Percentiles rank a stretch among this genome's conserved stretches.
phyloP scores from a whole-genome alignment of 2,329 filamentous ascomycete genomes.

The Aphanoascus verrucosus region DNA sequence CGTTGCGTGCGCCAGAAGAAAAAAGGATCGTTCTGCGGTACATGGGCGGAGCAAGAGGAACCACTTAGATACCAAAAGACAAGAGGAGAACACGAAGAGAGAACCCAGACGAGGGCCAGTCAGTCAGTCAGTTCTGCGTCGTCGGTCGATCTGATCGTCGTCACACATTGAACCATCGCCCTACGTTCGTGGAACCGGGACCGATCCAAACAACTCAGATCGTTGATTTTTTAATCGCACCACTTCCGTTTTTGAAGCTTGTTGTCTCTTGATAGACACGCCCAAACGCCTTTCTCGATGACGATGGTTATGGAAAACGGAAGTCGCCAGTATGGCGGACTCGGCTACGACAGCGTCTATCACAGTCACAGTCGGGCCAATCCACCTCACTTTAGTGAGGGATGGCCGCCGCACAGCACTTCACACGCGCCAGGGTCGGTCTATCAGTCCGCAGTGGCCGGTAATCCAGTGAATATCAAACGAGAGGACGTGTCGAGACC shows the following conservation, averaged over 20 bases:
- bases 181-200: background rate
- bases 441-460: conserved; percentile 48
- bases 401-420: conserved; percentile 58
- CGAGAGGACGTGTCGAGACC: conserved; percentile 44
- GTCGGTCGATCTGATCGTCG: conserved; percentile 11
- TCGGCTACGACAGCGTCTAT: conserved; percentile 74
- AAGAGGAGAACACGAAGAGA: background rate
- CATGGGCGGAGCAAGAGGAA: background rate
- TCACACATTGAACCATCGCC: conserved; percentile 6
- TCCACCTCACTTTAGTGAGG: conserved; percentile 73
- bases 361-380: conserved; percentile 53
- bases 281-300: conserved; percentile 48
- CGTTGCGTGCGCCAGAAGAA: background rate
- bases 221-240: background rate
- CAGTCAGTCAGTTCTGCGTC: no score
- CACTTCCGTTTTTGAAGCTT: background rate
- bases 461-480: conserved; percentile 47
- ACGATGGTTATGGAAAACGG: conserved; percentile 91
- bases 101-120: background rate
- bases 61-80: background rate
- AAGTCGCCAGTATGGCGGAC: conserved; percentile 66
- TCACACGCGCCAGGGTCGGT: conserved; percentile 54
- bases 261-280: background rate
- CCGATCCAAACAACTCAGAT: background rate
- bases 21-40: background rate